These are phyloP conservation scores for Candida suzukii DNA, from an alignment of 805 yeast genomes.

Conservation along the genomic window DNA sequence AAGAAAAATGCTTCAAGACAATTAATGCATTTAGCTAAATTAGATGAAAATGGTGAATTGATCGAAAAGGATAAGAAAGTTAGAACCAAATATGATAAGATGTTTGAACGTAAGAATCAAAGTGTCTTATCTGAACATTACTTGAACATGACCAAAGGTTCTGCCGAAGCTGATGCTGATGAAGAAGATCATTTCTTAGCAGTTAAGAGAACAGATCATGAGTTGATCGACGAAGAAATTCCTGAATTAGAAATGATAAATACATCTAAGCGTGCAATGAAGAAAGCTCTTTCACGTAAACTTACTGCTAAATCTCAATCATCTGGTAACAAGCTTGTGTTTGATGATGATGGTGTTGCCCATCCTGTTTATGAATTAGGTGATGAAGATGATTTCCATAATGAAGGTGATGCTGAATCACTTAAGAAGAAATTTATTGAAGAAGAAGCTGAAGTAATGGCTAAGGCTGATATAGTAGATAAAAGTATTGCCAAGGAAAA, in stretches of 20 bases:
- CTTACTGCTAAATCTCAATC: slow-evolving; percentile 54
- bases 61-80: slow-evolving; percentile 38
- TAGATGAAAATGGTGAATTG: slow-evolving; percentile 60
- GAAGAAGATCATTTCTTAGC: slow-evolving; percentile 73
- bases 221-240: slow-evolving; percentile 52
- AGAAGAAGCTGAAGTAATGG: slow-evolving; percentile 66
- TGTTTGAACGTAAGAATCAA: slow-evolving; percentile 94
- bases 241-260: slow-evolving; percentile 53
- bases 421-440: slow-evolving; percentile 64
- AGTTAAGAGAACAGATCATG: slow-evolving; percentile 75
- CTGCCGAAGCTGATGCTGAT: slow-evolving; percentile 31
- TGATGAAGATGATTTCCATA: slow-evolving; percentile 79
- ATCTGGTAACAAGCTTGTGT: slow-evolving; percentile 68
- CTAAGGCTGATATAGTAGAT: slow-evolving; percentile 65
- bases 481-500: slow-evolving; percentile 71
- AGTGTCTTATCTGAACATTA: slow-evolving; percentile 87
- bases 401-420: slow-evolving; percentile 51
- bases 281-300: slow-evolving; percentile 84
- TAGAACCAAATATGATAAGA: slow-evolving; percentile 86
- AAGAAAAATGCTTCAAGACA: slow-evolving; percentile 78
- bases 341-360: slow-evolving; percentile 92
- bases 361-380: slow-evolving; percentile 89
- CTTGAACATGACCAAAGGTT: slow-evolving; percentile 55
- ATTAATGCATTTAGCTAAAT: slow-evolving; percentile 46
- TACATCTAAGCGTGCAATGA: slow-evolving; percentile 76